Base-by-base conservation (phyloP, 129 eudicot genomes). In the Lactuca saligna region DNA sequence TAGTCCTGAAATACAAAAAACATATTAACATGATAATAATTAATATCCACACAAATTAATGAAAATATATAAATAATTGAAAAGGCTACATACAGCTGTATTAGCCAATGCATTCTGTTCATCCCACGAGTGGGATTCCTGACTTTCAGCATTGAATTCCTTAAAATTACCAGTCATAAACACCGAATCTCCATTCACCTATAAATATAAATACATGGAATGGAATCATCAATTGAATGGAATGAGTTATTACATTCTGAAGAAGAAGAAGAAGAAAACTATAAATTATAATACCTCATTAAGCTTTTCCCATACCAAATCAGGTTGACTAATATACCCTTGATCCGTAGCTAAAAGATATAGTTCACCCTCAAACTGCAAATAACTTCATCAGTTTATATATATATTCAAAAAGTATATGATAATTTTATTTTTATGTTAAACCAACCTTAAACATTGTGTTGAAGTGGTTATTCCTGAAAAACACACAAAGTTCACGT, bases 401-500 rank as follows among this genome's bases (percentile, higher is more conserved):
- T 15, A 63, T 49, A 63, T 49, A 58, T 73, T 63, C 57, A 70
- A 5, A 25, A 70, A 65, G 32, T 15, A 57, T 3, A 25, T 25
- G 1, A 25, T 25, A 25, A 25, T 25, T 25, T 49, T 12, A 59
- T 37, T 41, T 31, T 60, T 63, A 53, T 49, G 17, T 37, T 65
- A 48, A 59, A 80, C 88, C 58, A 61, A 89, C 99, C 97, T 93
- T 93, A 75, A 93, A 93, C 99, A 93, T 93, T 61, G 99, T 87
- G 85, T 82, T 89, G 84, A 93, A 93, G 81, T 93, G 99, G 82
- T 93, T 93, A 83, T 93, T 93, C 34, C 99, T 85, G 76, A 93
- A 93, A 64, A 93, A 89, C 34, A 93, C 99, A 68, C 99, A 89
- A 41, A 93, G 87, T 74, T 89, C 99, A 9, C 90, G 78, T 59